phyloP scores from a whole-genome alignment of 805 yeast genomes.

The Wickerhamiella bombiphila region DNA sequence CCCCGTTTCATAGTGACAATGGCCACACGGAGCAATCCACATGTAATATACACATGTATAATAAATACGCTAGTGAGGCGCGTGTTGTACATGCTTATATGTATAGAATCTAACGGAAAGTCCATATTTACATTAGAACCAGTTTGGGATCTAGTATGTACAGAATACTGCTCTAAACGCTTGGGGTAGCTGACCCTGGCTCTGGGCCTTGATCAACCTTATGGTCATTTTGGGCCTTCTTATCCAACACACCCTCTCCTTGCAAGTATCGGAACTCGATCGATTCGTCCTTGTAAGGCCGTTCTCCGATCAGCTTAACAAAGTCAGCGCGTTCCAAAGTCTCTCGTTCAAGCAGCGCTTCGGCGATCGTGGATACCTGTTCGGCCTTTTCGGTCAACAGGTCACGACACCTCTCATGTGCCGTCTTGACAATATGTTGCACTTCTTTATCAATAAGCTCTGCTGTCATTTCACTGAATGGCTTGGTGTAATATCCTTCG shows the following conservation, averaged over 20 bases:
- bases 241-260: conserved; percentile 18
- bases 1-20: too few species aligned
- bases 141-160: not conserved
- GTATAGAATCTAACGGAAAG: too few species aligned
- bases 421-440: conserved; percentile 57
- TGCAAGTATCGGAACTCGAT: conserved; percentile 19
- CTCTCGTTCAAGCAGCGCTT: conserved; percentile 72
- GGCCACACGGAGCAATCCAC: too few species aligned
- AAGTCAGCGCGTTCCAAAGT: conserved; percentile 88
- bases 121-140: too few species aligned
- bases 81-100: too few species aligned
- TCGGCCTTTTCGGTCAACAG: conserved; percentile 54
- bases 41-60: too few species aligned
- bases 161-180: not conserved
- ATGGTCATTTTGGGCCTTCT: conserved; percentile 1
- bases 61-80: too few species aligned
- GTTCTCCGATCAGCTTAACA: conserved; percentile 73
- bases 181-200: not conserved
- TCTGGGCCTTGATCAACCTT: conserved; percentile 1
- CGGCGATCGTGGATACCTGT: conserved; percentile 75
- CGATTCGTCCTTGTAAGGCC: conserved; percentile 50
- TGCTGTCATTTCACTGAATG: conserved; percentile 81
- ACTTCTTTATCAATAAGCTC: conserved; percentile 71
- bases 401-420: conserved; percentile 55
- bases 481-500: conserved; percentile 60